phyloP scores from a whole-genome alignment of 1,139 yeast species.

The Hansenula anomala region DNA sequence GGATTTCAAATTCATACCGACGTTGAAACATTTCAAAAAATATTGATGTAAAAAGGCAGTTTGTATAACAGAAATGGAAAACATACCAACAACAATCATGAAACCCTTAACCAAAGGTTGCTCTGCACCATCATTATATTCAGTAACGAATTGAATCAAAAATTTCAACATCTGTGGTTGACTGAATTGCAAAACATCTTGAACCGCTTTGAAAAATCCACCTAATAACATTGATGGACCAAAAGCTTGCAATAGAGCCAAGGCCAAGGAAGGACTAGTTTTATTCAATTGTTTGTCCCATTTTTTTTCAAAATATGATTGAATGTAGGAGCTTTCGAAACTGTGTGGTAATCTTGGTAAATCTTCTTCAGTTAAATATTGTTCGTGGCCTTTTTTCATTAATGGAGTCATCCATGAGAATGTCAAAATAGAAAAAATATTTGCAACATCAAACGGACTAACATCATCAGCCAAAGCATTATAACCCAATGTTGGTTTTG shows the following conservation, averaged over 20 bases:
- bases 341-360: constrained; percentile 74
- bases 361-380: constrained; percentile 70
- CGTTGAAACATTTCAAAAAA: constrained; percentile 81
- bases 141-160: constrained; percentile 78
- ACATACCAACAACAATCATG: constrained; percentile 81
- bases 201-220: constrained; percentile 70
- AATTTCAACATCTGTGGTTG: constrained; percentile 84
- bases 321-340: constrained; percentile 48
- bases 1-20: constrained; percentile 87
- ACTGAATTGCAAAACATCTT: constrained; percentile 76
- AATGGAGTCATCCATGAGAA: constrained; percentile 92
- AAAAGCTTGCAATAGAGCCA: constrained; percentile 63
- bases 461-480: constrained; percentile 31
- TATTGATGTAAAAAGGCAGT: constrained; percentile 89
- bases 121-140: constrained; percentile 43
- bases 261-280: constrained; percentile 57
- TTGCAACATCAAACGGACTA: constrained; percentile 77
- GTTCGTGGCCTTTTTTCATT: constrained; percentile 79
- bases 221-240: constrained; percentile 68
- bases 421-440: constrained; percentile 72
- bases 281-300: constrained; percentile 51
- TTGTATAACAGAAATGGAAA: constrained; percentile 74
- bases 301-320: constrained; percentile 45
- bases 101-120: constrained; percentile 81
- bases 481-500: constrained; percentile 37